Evolutionary conservation across 257 asterid genomes (phyloP).

Genomic region (Oldenlandia corymbosa): DNA sequence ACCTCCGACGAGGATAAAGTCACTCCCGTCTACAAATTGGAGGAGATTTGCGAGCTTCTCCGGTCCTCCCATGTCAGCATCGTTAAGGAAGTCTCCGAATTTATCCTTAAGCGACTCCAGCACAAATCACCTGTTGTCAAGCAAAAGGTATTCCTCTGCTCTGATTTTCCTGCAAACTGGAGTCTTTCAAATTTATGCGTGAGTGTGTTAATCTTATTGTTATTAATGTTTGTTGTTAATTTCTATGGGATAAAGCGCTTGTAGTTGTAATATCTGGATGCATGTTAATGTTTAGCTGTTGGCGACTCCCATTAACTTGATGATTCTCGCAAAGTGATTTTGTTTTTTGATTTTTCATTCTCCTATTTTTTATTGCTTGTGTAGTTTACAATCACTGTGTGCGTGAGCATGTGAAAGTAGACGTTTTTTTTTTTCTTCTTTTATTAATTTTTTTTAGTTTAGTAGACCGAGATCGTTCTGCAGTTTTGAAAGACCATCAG

Average conservation of each 20-base stretch:
- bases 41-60: conserved; percentile 85
- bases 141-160: conserved; percentile 49
- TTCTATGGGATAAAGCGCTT: background rate
- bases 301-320: background rate
- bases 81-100: conserved; percentile 83
- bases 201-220: background rate
- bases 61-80: conserved; percentile 70
- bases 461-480: background rate
- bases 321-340: background rate
- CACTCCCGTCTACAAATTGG: conserved; percentile 91
- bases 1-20: conserved; percentile 97
- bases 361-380: background rate
- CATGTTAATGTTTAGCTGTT: background rate
- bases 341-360: background rate
- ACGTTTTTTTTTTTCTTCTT: background rate
- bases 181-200: background rate
- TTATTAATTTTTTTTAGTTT: no score
- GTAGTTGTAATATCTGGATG: background rate
- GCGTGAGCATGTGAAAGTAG: background rate
- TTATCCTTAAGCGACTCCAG: conserved; percentile 87
- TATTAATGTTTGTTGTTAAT: background rate
- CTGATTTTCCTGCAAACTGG: background rate
- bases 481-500: background rate
- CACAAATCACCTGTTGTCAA: conserved; percentile 88
- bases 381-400: no score